These are phyloP conservation scores for Pythium dissimile DNA, from an alignment of 352 stramenopile genomes.

Conservation along the genomic window DNA sequence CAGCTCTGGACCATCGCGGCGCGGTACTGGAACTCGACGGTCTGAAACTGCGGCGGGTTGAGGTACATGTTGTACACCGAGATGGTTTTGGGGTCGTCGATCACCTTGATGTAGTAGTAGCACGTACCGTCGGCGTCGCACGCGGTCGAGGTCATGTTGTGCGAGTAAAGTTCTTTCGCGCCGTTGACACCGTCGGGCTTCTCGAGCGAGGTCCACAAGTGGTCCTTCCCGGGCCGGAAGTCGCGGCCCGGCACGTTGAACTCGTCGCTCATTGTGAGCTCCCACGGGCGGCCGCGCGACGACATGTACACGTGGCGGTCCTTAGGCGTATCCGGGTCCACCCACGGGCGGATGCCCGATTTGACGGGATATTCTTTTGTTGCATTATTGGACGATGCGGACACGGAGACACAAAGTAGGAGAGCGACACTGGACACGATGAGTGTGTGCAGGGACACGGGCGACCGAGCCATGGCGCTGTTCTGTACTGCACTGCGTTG, in stretches of 20 bases:
- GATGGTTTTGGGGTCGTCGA: conserved; percentile 38
- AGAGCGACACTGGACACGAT: too few relatives aligned
- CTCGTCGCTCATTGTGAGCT: conserved; percentile 72
- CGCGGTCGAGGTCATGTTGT: conserved; percentile 59
- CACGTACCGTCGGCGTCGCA: conserved; percentile 48
- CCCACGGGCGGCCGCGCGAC: conserved; percentile 33
- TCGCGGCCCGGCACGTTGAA: conserved; percentile 49
- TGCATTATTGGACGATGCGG: too few relatives aligned
- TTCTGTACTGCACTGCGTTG: too few relatives aligned
- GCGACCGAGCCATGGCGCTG: too few relatives aligned
- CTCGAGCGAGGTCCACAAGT: not conserved
- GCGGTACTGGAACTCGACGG: conserved; percentile 35
- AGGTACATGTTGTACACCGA: conserved; percentile 48
- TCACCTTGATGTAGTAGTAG: conserved; percentile 56
- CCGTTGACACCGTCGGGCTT: conserved; percentile 7
- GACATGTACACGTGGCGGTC: conserved; percentile 29
- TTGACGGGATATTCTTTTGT: conserved; percentile 29
- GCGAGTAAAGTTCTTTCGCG: conserved; percentile 89
- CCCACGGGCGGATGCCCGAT: conserved; percentile 44
- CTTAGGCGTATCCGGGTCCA: conserved; percentile 32
- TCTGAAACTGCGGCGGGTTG: conserved; percentile 38
- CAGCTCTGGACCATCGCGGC: conserved; percentile 11
- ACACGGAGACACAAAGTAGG: too few relatives aligned
- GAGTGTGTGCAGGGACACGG: too few relatives aligned
- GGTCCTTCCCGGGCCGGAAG: conserved; percentile 58